Conservation (phyloP, 2,329 filamentous ascomycete species). For the Ascochyta pisi region DNA sequence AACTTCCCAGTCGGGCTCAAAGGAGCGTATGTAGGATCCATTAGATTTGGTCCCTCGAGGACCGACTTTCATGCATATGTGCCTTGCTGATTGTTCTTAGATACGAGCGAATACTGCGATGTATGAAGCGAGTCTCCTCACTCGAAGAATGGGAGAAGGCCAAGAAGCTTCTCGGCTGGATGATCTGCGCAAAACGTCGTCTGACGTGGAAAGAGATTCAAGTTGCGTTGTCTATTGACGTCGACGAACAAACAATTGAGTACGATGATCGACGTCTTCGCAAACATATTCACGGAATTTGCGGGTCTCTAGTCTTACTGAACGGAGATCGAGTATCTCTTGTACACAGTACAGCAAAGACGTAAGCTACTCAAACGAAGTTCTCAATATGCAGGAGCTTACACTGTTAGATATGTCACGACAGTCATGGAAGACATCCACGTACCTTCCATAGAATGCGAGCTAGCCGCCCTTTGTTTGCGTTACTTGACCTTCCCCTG, state of each 20-base stretch:
- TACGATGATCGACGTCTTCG: conserved; percentile 28
- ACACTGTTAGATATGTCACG: conserved; percentile 27
- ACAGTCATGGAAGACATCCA: conserved; percentile 26
- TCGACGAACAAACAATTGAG: conserved; percentile 25
- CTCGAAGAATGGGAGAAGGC: conserved; percentile 22
- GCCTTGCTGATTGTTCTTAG: conserved; percentile 11
- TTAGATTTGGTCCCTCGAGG: neutral
- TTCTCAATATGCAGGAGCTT: neutral
- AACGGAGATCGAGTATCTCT: conserved; percentile 24
- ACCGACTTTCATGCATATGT: neutral
- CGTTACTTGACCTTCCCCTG: conserved; percentile 34
- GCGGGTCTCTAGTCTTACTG: conserved; percentile 25
- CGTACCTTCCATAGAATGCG: conserved; percentile 25
- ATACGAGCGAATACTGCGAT: conserved; percentile 34
- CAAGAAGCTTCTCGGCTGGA: conserved; percentile 34
- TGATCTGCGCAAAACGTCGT: conserved; percentile 37
- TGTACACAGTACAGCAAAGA: conserved; percentile 34
- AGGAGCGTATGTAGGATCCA: conserved; percentile 27
- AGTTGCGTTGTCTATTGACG: conserved; percentile 33
- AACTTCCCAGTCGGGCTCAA: conserved; percentile 29
- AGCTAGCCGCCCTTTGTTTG: conserved; percentile 28
- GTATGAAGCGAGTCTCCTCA: conserved; percentile 23
- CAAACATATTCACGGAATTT: conserved; percentile 35
- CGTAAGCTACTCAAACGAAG: conserved; percentile 11
- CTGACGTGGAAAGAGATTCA: conserved; percentile 39